A percentile compares a stretch with the other conserved stretches of the same genome.
These are phyloP conservation scores for Emergomyces orientalis DNA, from an alignment of 2,329 filamentous ascomycete species.

Conservation along the genomic window DNA sequence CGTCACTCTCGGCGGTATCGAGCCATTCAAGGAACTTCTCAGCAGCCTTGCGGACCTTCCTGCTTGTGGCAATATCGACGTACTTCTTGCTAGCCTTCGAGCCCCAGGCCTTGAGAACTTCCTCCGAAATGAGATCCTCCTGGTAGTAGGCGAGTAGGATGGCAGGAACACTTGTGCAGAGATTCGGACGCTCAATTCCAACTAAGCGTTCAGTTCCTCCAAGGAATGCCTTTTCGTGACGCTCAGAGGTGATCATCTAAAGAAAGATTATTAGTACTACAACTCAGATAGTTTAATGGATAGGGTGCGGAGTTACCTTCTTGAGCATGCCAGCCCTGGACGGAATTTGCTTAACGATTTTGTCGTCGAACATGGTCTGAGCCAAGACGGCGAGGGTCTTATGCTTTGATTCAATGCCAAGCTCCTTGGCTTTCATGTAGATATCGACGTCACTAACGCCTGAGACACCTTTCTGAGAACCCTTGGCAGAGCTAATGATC, in stretches of 20 bases:
- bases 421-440: constrained; percentile 92
- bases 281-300: background rate
- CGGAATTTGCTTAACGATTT: constrained; percentile 78
- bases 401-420: constrained; percentile 91
- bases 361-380: constrained; percentile 86
- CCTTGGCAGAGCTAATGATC: constrained; percentile 66
- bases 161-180: constrained; percentile 69
- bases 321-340: constrained; percentile 79
- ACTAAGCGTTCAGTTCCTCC: constrained; percentile 93
- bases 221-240: constrained; percentile 89
- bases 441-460: constrained; percentile 82
- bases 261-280: constrained; percentile 8
- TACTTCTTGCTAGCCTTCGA: constrained; percentile 98
- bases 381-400: constrained; percentile 85
- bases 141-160: constrained; percentile 87
- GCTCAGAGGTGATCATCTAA: constrained; percentile 75
- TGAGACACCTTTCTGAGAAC: constrained; percentile 61
- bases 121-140: constrained; percentile 79
- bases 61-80: constrained; percentile 76
- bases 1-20: constrained; percentile 67
- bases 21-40: constrained; percentile 94
- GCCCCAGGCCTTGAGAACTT: constrained; percentile 83
- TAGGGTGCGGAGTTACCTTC: constrained; percentile 49
- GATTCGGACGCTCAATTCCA: constrained; percentile 67
- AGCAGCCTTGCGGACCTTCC: constrained; percentile 90